Percentiles rank a stretch among this genome's conserved stretches.
phyloP scores from a whole-genome alignment of 148 eudicot species.

The Vaccinium myrtillus region DNA sequence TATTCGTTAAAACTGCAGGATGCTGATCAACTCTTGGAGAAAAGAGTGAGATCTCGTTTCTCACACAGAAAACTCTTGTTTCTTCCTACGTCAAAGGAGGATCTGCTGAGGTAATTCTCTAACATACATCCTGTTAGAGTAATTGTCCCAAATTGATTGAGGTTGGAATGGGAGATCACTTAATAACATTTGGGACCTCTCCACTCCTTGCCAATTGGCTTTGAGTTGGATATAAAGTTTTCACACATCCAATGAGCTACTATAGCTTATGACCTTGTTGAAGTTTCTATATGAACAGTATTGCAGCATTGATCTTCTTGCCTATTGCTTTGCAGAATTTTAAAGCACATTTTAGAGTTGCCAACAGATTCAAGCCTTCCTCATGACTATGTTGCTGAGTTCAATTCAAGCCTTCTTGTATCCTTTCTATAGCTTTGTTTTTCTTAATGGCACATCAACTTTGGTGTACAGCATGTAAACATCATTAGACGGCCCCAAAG shows the following conservation, averaged over 20 bases:
- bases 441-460: neutral
- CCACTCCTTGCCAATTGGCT: no score
- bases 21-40: slow-evolving; percentile 97
- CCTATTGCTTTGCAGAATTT: slow-evolving; percentile 46
- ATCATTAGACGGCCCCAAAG: neutral
- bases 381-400: slow-evolving; percentile 47
- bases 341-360: slow-evolving; percentile 64
- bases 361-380: slow-evolving; percentile 71
- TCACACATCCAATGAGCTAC: neutral
- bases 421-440: slow-evolving; percentile 38
- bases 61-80: slow-evolving; percentile 90
- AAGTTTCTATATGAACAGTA: neutral
- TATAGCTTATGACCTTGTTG: neutral
- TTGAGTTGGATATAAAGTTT: no score
- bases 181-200: no score
- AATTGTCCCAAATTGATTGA: no score
- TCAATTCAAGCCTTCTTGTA: slow-evolving; percentile 71
- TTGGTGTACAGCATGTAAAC: neutral
- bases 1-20: slow-evolving; percentile 52
- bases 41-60: slow-evolving; percentile 97
- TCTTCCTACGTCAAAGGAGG: slow-evolving; percentile 80
- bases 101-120: slow-evolving; percentile 48
- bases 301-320: neutral
- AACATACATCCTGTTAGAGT: neutral
- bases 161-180: no score